phyloP scores from a whole-genome alignment of 2,329 filamentous ascomycete genomes.

The Colletotrichum sp. region DNA sequence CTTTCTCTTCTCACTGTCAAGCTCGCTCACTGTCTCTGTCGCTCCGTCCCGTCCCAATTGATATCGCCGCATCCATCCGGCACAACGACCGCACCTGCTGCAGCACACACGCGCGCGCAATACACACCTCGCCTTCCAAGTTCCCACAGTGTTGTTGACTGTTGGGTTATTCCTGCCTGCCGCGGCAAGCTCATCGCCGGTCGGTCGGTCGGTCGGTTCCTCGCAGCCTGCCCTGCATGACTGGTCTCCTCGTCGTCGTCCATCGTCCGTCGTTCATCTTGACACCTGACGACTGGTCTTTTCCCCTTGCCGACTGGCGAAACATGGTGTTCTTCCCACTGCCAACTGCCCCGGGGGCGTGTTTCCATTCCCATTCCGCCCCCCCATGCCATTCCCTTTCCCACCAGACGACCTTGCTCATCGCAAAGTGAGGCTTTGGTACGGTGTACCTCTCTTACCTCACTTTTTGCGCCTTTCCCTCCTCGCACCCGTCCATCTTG shows the following conservation, averaged over 20 bases:
- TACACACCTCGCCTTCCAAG: neutral
- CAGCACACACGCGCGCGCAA: neutral
- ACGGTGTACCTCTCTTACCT: neutral
- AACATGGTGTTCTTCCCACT: neutral
- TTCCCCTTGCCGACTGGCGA: constrained; percentile 8
- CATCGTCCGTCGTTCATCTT: neutral
- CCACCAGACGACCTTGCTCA: neutral
- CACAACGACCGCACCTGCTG: neutral
- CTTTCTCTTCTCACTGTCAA: neutral
- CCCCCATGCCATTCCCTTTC: neutral
- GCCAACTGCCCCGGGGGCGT: neutral
- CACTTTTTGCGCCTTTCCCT: constrained; percentile 4
- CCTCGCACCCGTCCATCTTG: constrained; percentile 11
- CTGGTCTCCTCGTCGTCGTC: neutral
- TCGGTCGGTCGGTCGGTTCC: neutral
- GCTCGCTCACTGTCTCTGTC: neutral
- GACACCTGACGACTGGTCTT: constrained; percentile 11
- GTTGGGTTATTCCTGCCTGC: neutral
- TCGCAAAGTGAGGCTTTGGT: neutral
- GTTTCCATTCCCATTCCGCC: constrained; percentile 11
- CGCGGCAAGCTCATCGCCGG: neutral
- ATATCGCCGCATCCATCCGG: constrained; percentile 16
- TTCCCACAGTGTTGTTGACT: neutral
- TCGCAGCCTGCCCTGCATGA: constrained; percentile 1
- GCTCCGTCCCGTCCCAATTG: neutral